phyloP scores from a whole-genome alignment of 2,329 filamentous ascomycete species.

The Sporothrix pseudoabietina region DNA sequence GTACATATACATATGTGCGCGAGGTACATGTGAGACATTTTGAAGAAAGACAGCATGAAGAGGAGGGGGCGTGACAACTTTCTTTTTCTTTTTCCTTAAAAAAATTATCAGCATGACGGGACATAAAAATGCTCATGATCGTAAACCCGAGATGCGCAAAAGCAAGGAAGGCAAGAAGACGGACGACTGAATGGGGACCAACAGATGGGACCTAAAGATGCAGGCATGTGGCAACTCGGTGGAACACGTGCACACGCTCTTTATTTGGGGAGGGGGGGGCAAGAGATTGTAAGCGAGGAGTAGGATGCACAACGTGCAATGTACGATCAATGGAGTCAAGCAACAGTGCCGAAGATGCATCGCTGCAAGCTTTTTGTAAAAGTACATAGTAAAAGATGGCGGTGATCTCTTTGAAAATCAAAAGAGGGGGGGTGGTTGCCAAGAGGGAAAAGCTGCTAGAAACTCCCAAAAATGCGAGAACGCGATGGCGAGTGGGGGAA shows the following conservation, averaged over 20 bases:
- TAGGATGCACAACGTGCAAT: background rate
- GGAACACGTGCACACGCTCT: background rate
- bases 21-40: background rate
- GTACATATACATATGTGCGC: no score
- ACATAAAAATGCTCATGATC: background rate
- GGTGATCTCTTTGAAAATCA: background rate
- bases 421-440: background rate
- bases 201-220: background rate
- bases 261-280: background rate
- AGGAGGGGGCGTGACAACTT: background rate
- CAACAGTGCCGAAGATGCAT: background rate
- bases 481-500: constrained; percentile 2
- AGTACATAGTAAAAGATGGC: background rate
- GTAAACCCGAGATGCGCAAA: background rate
- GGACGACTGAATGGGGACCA: background rate
- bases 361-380: background rate
- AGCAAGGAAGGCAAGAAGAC: background rate
- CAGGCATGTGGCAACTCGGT: constrained; percentile 10
- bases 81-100: background rate
- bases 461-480: background rate
- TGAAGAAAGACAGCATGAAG: background rate
- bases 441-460: background rate
- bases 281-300: background rate
- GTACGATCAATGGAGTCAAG: background rate
- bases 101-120: background rate